phyloP scores from a whole-genome alignment of 495 filamentous ascomycete genomes.

The Achaetomiella virescens region DNA sequence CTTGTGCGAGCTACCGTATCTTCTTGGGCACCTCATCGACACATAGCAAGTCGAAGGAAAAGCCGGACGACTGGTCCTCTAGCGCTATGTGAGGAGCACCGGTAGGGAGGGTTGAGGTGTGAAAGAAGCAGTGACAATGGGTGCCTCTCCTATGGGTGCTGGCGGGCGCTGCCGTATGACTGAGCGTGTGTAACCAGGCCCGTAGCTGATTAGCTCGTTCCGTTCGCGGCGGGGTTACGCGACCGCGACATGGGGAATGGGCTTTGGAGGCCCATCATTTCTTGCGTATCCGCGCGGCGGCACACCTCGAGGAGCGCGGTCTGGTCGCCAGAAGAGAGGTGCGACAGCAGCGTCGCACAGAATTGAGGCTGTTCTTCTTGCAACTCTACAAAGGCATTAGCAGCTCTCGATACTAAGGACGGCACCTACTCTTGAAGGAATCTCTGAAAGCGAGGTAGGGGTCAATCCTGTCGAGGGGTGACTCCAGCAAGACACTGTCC shows the following conservation, averaged over 20 bases:
- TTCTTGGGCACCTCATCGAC: too few species aligned
- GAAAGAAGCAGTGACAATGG: not conserved
- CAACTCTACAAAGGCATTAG: slow-evolving; percentile 53
- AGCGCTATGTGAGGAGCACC: too few species aligned
- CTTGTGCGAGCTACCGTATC: too few species aligned
- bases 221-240: slow-evolving; percentile 20
- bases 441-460: slow-evolving; percentile 83
- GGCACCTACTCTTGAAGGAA: slow-evolving; percentile 69
- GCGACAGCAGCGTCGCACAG: slow-evolving; percentile 71
- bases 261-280: slow-evolving; percentile 30
- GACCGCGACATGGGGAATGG: slow-evolving; percentile 14
- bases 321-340: slow-evolving; percentile 75
- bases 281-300: slow-evolving; percentile 63
- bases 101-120: not conserved
- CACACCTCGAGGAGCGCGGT: slow-evolving; percentile 71
- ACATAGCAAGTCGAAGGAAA: too few species aligned
- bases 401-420: not conserved
- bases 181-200: not conserved
- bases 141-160: not conserved
- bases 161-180: not conserved
- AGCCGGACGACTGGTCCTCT: too few species aligned
- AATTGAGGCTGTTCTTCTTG: slow-evolving; percentile 88
- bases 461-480: slow-evolving; percentile 89
- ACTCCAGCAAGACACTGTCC: slow-evolving; percentile 86
- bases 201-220: slow-evolving; percentile 23